Conservation (phyloP, 2,329 filamentous ascomycete species). For the Claviceps fusiformis region DNA sequence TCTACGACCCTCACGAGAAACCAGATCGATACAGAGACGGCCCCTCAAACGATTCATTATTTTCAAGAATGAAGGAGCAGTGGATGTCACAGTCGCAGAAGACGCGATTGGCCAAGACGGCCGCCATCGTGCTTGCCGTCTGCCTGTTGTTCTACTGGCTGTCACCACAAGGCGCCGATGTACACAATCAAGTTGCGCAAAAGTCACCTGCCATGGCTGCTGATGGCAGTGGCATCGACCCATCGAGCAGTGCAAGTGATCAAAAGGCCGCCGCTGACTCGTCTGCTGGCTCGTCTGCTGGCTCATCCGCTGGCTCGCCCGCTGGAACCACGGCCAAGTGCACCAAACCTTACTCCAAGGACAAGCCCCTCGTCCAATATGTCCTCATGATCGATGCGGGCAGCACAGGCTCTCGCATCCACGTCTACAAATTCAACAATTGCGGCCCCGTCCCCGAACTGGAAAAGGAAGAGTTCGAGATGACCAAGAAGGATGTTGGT, state of each 20-base stretch:
- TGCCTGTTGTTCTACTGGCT: conserved; percentile 51
- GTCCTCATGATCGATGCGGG: conserved; percentile 98
- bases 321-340: conserved; percentile 63
- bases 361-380: conserved; percentile 93
- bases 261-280: conserved; percentile 34
- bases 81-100: conserved; percentile 52
- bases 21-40: conserved; percentile 43
- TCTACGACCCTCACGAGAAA: conserved; percentile 52
- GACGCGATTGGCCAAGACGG: conserved; percentile 52
- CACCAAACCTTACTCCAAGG: conserved; percentile 67
- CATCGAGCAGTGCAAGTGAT: conserved; percentile 18
- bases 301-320: conserved; percentile 35
- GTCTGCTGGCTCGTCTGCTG: conserved; percentile 40
- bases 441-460: conserved; percentile 91
- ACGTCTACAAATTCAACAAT: conserved; percentile 99
- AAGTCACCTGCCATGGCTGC: neutral
- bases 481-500: conserved; percentile 77
- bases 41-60: conserved; percentile 32
- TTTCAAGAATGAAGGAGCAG: conserved; percentile 42
- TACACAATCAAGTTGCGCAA: conserved; percentile 28
- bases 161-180: conserved; percentile 42
- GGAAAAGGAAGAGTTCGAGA: conserved; percentile 83
- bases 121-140: conserved; percentile 45
- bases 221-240: neutral
- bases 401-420: conserved; percentile 93